Evolutionary conservation across 2,329 filamentous ascomycete genomes (phyloP).

Genomic region (Colletotrichum nymphaeae): DNA sequence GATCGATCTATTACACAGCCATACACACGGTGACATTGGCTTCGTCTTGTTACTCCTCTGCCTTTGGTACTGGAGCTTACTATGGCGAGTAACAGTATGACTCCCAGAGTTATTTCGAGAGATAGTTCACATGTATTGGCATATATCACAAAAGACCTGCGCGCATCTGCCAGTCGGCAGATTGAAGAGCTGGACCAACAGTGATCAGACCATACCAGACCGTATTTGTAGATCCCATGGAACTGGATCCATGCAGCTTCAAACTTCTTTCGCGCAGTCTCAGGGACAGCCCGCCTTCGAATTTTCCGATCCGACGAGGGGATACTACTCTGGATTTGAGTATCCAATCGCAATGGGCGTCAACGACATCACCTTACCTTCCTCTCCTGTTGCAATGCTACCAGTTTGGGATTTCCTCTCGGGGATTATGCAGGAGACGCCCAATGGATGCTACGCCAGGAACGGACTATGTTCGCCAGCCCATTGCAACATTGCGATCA

Average conservation of each 20-base stretch:
- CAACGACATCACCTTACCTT: slow-evolving; percentile 8
- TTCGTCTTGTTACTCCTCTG: neutral
- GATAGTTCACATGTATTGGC: neutral
- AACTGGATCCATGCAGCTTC: neutral
- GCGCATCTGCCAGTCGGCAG: neutral
- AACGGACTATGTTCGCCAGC: slow-evolving; percentile 14
- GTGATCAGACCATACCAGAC: neutral
- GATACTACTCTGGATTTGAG: slow-evolving; percentile 3
- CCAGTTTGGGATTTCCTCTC: neutral
- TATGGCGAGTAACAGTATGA: neutral
- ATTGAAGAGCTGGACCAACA: neutral
- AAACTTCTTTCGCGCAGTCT: neutral
- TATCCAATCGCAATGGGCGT: slow-evolving; percentile 23
- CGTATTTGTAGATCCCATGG: neutral
- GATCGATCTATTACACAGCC: too few species aligned
- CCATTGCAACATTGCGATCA: slow-evolving; percentile 14
- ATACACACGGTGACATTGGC: neutral
- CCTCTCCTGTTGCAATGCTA: neutral
- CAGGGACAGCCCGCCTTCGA: neutral
- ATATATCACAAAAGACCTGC: neutral
- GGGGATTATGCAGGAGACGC: slow-evolving; percentile 5
- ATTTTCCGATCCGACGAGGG: neutral
- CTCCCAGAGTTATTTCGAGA: neutral
- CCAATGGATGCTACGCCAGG: neutral
- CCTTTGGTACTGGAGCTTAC: neutral